Evolutionary conservation across 2,329 filamentous ascomycete species (phyloP).

Genomic region (Fonsecaea erecta): DNA sequence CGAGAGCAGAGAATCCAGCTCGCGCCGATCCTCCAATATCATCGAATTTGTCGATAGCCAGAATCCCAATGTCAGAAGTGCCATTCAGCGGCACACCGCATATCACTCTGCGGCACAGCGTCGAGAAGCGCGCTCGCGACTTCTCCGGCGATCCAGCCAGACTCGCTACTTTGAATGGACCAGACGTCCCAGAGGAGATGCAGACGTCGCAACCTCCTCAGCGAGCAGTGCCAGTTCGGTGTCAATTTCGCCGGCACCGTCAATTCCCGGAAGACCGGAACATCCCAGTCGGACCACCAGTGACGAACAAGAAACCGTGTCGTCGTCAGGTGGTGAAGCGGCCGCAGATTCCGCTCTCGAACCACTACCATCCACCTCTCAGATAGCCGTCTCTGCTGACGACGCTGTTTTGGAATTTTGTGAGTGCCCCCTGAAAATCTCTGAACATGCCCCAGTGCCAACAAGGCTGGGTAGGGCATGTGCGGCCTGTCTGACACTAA

Average conservation of each 20-base stretch:
- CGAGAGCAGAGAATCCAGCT: conserved; percentile 15
- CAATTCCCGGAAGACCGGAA: conserved; percentile 10
- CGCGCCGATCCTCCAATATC: conserved; percentile 20
- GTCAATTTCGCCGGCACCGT: conserved; percentile 27
- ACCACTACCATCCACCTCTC: conserved; percentile 3
- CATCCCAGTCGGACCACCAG: conserved; percentile 14
- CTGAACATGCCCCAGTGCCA: background rate
- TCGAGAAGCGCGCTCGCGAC: conserved; percentile 32
- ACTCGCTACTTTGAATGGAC: conserved; percentile 35
- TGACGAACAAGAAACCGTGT: conserved; percentile 20
- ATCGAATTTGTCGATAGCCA: conserved; percentile 37
- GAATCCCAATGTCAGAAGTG: conserved; percentile 36
- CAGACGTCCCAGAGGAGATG: conserved; percentile 21
- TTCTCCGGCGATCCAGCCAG: conserved; percentile 29
- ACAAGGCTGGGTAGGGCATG: background rate
- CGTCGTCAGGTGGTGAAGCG: conserved; percentile 14
- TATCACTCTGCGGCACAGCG: conserved; percentile 36
- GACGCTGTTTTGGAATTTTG: conserved; percentile 27
- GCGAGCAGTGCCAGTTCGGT: conserved; percentile 30
- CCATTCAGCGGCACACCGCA: conserved; percentile 37
- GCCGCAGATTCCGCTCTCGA: conserved; percentile 5
- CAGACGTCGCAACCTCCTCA: conserved; percentile 25
- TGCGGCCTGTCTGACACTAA: background rate
- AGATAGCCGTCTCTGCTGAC: conserved; percentile 7
- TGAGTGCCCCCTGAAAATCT: conserved; percentile 15